Conservation (phyloP, 345 rosid genomes). For the Leavenworthia alabamica region DNA sequence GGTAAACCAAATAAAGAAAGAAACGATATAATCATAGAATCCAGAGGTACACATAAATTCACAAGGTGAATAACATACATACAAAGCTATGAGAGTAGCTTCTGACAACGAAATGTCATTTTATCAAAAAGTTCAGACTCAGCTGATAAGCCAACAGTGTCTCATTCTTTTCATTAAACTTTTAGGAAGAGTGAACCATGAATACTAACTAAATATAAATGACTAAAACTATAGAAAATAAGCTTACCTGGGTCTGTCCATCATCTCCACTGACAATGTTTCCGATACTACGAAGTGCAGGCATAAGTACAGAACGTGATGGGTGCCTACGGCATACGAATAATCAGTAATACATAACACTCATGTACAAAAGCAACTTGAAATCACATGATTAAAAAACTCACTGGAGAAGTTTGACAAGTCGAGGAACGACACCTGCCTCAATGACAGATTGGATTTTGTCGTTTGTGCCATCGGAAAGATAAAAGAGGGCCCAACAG, state of each 20-base stretch:
- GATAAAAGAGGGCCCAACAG: slow-evolving; percentile 96
- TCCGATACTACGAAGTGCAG: slow-evolving; percentile 82
- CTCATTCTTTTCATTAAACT: not conserved
- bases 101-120: too few relatives aligned
- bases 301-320: slow-evolving; percentile 73
- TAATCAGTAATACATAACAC: not conserved
- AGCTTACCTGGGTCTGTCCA: slow-evolving; percentile 53
- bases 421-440: slow-evolving; percentile 77
- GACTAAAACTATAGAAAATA: not conserved
- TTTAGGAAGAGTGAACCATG: not conserved
- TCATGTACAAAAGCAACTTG: not conserved
- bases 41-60: not conserved
- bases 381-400: slow-evolving; percentile 11
- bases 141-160: not conserved
- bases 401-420: slow-evolving; percentile 78
- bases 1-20: not conserved
- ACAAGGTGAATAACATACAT: not conserved
- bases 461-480: slow-evolving; percentile 95
- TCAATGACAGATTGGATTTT: slow-evolving; percentile 93
- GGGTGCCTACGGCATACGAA: slow-evolving; percentile 41
- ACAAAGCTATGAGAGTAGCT: not conserved
- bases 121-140: not conserved
- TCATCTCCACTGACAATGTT: slow-evolving; percentile 87
- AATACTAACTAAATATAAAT: not conserved
- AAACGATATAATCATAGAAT: not conserved